Base-by-base conservation (phyloP, 352 stramenopile genomes). In the Phytophthora megakarya region DNA sequence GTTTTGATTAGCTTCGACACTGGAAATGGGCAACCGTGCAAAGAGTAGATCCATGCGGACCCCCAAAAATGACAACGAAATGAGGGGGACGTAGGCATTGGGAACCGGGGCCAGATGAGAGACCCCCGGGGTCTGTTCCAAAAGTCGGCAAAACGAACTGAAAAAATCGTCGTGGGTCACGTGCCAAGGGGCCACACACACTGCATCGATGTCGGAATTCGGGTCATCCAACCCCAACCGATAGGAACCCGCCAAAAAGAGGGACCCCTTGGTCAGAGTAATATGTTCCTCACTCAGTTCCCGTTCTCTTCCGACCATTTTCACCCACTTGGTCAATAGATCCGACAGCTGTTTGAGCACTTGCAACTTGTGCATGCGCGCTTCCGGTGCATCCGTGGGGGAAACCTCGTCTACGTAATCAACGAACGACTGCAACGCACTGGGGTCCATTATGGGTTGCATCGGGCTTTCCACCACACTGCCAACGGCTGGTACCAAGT, bases 11-110 rank as follows among this genome's bases (percentile, higher is more conserved):
- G 81, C 33, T 40, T 91, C 80, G 0, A 96, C 78, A 39, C 64
- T 70, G 9, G 78, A 72, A 46, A 94, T 69, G 5, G 78, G 82
- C 26, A 96, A 56, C 16, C 81, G 80, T 1, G 86, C 89, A 75
- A 98, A 98, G 1, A 98, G 77, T 47, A 98, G 57, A 69, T 98
- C 94, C 70, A 98, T 88, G 35, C 86, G 85, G 44, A 98, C 84
- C 19, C 76, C 81, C 33, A 96, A 72, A 33, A 97, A 90, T 13
- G 76, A 86, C 43, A 98, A 80, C 52, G 96, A 97, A 54, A 98
- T 91, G 15, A 98, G 75, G 4, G 95, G 93, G 16, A 96, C 96
- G 57, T 97, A 99, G 9, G 96, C 96, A 35, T 92, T 89, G 4
- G 84, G 82, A 40, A 97, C 83, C 6, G 88, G 81, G 5, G 81